Evolutionary conservation across 2,329 filamentous ascomycete genomes (phyloP), one percentile per base, ranked within the genome.

Genomic region (Aspergillus sp.): DNA sequence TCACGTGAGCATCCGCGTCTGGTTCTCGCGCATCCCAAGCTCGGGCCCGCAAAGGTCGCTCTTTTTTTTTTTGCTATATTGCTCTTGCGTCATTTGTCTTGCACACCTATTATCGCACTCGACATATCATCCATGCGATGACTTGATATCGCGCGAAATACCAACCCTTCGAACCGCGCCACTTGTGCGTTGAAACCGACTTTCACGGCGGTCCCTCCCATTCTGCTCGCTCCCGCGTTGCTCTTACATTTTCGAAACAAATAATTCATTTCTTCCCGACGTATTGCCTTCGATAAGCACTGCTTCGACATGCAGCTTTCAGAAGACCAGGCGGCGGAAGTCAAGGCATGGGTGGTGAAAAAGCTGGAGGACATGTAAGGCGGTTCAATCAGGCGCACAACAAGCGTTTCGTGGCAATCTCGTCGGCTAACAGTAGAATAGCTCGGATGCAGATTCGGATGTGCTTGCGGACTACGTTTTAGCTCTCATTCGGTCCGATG

Each of bases 381-480:
- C 48, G 24, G 24, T 41, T 70, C 45, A 26, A 36, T 41, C n/a
- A 3, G 26, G 30, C 44, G 39, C 45, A 30, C 30, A 43, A 30
- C 38, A 26, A 18, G 20, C 11, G 24, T 7, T n/a, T 17, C 9
- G 11, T 43, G 15, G 17, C 24, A 38, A 44, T 50, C 20, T 42
- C 15, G 30, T 15, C 15, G 13, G 26, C 47, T 55, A 50, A 55
- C 41, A 42, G 15, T 6, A 24, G 22, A 54, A 45, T 63, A 85
- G 83, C 61, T 84, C 82, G n/a, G 84, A 86, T 67, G 84, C 83
- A 30, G 84, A 87, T 66, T 79, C 80, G 12, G 83, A 84, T 62
- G 82, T 86, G 2, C 80, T 87, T 18, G 83, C 83, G 30, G 84
- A 87, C 63, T 87, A 86, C 65, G 83, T 86, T 7, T 74, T 86